These are phyloP conservation scores for Typha latifolia DNA, from an alignment of 176 grass and related monocot species.

Conservation along the genomic window DNA sequence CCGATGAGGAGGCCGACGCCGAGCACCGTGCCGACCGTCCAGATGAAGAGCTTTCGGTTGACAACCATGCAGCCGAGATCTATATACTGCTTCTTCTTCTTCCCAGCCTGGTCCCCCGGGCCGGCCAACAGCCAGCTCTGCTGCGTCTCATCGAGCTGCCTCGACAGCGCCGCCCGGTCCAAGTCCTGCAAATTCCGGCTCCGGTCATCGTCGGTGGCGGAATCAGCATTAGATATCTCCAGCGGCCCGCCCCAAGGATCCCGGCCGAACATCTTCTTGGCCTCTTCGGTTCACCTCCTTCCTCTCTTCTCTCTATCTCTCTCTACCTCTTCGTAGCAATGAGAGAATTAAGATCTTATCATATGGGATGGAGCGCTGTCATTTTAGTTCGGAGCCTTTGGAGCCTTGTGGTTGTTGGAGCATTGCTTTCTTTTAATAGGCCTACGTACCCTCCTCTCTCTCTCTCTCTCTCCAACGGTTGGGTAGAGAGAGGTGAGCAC, in stretches of 20 bases:
- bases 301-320: not conserved
- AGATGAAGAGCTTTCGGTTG: constrained; percentile 84
- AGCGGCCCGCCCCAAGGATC: constrained; percentile 89
- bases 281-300: not conserved
- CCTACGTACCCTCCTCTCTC: constrained; percentile 11
- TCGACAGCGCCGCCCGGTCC: constrained; percentile 64
- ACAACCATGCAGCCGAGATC: constrained; percentile 76
- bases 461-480: constrained; percentile 2
- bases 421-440: constrained; percentile 32
- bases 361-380: constrained; percentile 15
- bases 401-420: constrained; percentile 51
- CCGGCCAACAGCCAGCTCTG: constrained; percentile 86
- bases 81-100: constrained; percentile 78
- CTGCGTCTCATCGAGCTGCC: constrained; percentile 88
- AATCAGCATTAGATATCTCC: constrained; percentile 81
- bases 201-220: constrained; percentile 81
- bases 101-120: constrained; percentile 47
- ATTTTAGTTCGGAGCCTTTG: constrained; percentile 21
- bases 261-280: constrained; percentile 70
- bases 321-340: constrained; percentile 4
- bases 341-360: constrained; percentile 9
- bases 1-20: constrained; percentile 70
- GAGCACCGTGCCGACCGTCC: constrained; percentile 65
- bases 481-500: constrained; percentile 30
- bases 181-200: constrained; percentile 55